Conservation (phyloP, 352 stramenopile genomes). For the Blastocystis sp. region DNA sequence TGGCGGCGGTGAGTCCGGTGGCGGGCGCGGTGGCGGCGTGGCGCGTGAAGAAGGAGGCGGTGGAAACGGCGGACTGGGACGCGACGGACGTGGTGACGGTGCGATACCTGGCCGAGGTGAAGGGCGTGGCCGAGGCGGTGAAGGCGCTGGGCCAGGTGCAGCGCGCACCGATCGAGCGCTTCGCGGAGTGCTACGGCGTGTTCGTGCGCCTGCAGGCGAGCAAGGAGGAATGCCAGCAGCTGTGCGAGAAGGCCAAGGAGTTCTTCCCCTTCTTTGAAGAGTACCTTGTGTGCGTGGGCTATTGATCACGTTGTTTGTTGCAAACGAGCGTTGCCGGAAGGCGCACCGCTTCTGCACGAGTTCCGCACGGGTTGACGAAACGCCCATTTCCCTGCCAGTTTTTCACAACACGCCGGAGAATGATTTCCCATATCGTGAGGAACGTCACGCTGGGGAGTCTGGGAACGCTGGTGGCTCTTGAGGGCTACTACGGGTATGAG, state of each 20-base stretch:
- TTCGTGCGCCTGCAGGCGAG: background rate
- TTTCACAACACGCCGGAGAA: no score
- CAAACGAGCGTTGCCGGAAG: background rate
- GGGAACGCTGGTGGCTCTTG: background rate
- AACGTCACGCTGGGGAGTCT: conserved; percentile 22
- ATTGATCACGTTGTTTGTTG: background rate
- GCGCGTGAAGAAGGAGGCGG: background rate
- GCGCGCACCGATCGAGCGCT: background rate
- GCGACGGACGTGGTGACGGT: conserved; percentile 2
- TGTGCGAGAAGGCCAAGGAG: conserved; percentile 27
- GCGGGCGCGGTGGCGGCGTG: background rate
- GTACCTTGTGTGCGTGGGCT: background rate
- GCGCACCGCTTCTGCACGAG: background rate
- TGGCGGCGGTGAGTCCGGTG: background rate
- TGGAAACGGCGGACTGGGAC: background rate
- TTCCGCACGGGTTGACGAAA: background rate
- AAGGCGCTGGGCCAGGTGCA: background rate
- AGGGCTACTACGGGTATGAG: conserved; percentile 52
- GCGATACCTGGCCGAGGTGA: background rate
- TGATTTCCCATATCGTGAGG: background rate
- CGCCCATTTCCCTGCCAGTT: no score
- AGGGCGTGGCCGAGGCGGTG: conserved; percentile 5
- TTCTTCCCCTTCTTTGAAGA: conserved; percentile 50
- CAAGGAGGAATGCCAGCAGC: background rate
- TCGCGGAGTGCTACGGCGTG: conserved; percentile 12